Conservation (phyloP, 768 basidiomycete species). For the Suillus lakei region DNA sequence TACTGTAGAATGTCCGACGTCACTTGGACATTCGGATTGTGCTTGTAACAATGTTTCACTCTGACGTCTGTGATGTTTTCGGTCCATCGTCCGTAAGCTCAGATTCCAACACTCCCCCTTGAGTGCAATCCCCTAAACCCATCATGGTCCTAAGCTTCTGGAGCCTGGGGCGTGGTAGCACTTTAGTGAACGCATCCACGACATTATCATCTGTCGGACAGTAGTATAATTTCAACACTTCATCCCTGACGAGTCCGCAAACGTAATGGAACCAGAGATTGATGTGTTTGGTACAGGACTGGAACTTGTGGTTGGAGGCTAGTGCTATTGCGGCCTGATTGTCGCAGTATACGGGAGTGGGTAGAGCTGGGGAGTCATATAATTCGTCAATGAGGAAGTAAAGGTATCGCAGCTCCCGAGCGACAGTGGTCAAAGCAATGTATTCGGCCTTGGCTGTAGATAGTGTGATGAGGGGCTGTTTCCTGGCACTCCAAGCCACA, state of each 20-base stretch:
- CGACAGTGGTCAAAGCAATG: not conserved
- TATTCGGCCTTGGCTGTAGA: no score
- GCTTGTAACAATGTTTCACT: no score
- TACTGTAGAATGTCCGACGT: no score
- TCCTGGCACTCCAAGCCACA: no score
- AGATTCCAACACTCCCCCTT: no score
- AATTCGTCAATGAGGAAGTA: not conserved
- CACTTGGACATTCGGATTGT: no score
- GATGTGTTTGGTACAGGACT: slow-evolving; percentile 42
- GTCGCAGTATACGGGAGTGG: slow-evolving; percentile 19
- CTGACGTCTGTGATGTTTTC: no score
- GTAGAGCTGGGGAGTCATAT: slow-evolving; percentile 18
- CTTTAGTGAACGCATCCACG: slow-evolving; percentile 6
- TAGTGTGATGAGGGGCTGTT: no score
- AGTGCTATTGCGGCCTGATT: slow-evolving; percentile 37
- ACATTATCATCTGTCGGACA: slow-evolving; percentile 16
- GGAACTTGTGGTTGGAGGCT: slow-evolving; percentile 27
- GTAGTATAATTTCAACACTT: slow-evolving; percentile 20
- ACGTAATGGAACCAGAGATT: slow-evolving; percentile 10
- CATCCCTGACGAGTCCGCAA: slow-evolving; percentile 26
- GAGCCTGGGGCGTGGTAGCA: no score
- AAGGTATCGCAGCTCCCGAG: not conserved
- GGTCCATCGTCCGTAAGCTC: no score
- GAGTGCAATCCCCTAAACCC: no score
- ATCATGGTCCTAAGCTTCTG: no score